Evolutionary conservation across 2,329 filamentous ascomycete species (phyloP).

Genomic region (Coniochaeta sp.): DNA sequence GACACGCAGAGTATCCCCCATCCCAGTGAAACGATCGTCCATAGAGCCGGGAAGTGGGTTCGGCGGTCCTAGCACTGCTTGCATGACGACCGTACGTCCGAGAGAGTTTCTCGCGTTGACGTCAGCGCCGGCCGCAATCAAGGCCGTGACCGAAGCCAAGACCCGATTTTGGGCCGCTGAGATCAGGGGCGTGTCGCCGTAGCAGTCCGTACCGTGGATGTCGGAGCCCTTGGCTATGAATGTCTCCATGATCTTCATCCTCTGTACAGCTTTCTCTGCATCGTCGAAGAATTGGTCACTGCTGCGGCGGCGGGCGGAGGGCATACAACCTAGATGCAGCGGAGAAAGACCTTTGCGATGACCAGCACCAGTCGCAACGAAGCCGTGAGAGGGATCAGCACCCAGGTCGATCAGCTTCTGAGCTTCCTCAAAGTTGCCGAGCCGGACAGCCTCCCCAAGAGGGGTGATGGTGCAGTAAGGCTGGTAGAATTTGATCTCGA

Average conservation of each 20-base stretch:
- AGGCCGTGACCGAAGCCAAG: constrained; percentile 11
- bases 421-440: constrained; percentile 14
- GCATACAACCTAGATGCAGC: constrained; percentile 18
- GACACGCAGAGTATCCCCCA: background rate
- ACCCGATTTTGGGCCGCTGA: constrained; percentile 14
- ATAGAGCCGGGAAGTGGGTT: background rate
- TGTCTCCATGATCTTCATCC: constrained; percentile 13
- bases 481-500: constrained; percentile 15
- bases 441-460: constrained; percentile 16
- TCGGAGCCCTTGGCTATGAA: constrained; percentile 12
- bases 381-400: constrained; percentile 13
- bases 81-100: background rate
- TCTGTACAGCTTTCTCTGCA: constrained; percentile 4
- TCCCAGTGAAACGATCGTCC: background rate
- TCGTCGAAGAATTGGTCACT: constrained; percentile 3
- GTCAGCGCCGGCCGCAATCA: constrained; percentile 11
- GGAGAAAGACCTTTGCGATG: constrained; percentile 13
- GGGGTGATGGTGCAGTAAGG: constrained; percentile 19
- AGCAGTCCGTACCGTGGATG: constrained; percentile 13
- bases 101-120: constrained; percentile 6
- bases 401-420: constrained; percentile 15
- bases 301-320: constrained; percentile 10
- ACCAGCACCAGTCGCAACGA: constrained; percentile 8
- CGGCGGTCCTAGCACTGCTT: background rate
- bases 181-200: constrained; percentile 15